Conservation (phyloP, 306 rosid genomes). For the Prunus fruticosa region DNA sequence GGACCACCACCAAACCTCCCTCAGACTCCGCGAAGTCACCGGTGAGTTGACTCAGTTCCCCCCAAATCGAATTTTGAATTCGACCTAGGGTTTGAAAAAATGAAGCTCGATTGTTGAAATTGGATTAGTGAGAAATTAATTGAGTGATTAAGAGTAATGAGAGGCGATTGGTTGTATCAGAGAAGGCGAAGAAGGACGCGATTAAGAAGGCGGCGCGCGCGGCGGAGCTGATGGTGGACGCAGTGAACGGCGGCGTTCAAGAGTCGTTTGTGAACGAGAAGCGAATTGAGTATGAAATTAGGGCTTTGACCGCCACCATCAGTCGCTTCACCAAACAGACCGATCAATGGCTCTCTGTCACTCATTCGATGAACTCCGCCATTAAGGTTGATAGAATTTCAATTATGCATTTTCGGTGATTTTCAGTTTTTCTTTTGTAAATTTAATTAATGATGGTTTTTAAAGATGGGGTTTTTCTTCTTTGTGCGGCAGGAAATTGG, state of each 20-base stretch:
- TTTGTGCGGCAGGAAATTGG: constrained; percentile 53
- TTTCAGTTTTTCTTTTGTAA: background rate
- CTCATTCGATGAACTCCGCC: constrained; percentile 73
- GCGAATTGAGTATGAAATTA: constrained; percentile 75
- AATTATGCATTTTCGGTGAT: too few relatives aligned
- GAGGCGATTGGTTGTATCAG: constrained; percentile 24
- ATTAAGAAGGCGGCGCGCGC: constrained; percentile 50
- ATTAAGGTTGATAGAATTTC: constrained; percentile 51
- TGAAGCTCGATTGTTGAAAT: background rate
- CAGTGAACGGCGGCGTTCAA: constrained; percentile 79
- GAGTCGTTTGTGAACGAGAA: constrained; percentile 69
- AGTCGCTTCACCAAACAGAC: constrained; percentile 71
- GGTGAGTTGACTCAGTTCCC: constrained; percentile 33
- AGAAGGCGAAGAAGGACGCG: constrained; percentile 73
- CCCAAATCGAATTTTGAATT: background rate
- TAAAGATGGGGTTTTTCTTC: background rate
- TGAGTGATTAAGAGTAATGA: background rate
- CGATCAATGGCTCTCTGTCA: constrained; percentile 81
- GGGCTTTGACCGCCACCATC: constrained; percentile 56
- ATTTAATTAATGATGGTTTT: background rate
- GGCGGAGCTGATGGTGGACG: constrained; percentile 74
- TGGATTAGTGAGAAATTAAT: background rate
- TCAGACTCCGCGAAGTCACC: constrained; percentile 51
- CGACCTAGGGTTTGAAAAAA: background rate
- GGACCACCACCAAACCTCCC: constrained; percentile 51